Evolutionary conservation across 805 yeast genomes (phyloP).

Genomic region (Lipomyces yamadae): DNA sequence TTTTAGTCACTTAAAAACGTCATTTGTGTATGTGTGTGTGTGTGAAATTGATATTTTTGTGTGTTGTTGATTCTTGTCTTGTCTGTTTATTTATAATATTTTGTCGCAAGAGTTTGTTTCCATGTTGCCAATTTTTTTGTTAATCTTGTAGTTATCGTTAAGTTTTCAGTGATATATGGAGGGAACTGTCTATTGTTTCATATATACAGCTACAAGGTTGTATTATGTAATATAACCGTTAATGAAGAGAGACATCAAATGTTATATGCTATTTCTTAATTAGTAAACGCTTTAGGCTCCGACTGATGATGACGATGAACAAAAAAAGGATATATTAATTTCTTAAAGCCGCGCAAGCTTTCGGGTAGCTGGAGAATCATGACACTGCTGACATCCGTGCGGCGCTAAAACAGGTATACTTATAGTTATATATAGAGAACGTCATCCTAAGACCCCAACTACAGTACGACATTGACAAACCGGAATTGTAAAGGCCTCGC

Average conservation of each 20-base stretch:
- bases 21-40: not conserved
- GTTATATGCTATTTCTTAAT: not conserved
- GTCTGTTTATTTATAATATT: not conserved
- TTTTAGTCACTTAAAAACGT: not conserved
- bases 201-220: conserved; percentile 1
- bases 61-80: not conserved
- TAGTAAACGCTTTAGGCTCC: too few species aligned
- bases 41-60: not conserved
- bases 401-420: not conserved
- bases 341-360: too few species aligned
- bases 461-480: not conserved
- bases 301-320: too few species aligned
- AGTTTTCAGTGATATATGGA: not conserved
- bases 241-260: not conserved
- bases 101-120: not conserved
- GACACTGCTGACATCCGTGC: too few species aligned
- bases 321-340: too few species aligned
- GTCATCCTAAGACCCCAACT: not conserved
- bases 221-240: not conserved
- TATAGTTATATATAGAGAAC: not conserved
- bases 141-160: conserved; percentile 1
- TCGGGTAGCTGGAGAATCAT: too few species aligned
- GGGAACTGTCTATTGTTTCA: conserved; percentile 1
- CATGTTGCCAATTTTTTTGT: not conserved
- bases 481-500: not conserved